Evolutionary conservation across 2,329 filamentous ascomycete species (phyloP).

Genomic region (Tympanopsis confertula): DNA sequence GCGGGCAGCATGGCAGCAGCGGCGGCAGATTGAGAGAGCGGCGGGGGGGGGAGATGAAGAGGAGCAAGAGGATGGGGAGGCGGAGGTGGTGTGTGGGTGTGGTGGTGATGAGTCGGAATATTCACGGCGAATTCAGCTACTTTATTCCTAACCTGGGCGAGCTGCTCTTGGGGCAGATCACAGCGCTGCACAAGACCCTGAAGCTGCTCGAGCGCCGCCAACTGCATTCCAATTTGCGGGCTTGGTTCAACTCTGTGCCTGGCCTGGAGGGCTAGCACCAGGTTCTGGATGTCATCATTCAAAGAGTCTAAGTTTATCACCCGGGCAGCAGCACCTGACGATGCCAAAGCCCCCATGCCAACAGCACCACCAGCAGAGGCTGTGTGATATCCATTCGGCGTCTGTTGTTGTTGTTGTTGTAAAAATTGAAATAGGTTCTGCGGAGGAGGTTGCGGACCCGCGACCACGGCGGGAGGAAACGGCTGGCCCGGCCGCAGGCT

Average conservation of each 20-base stretch:
- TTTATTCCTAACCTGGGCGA: slow-evolving; percentile 75
- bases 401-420: slow-evolving; percentile 25
- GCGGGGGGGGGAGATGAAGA: slow-evolving; percentile 18
- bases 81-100: slow-evolving; percentile 19
- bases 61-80: slow-evolving; percentile 14
- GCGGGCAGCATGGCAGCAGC: too few relatives aligned
- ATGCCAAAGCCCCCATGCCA: slow-evolving; percentile 20
- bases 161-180: slow-evolving; percentile 67
- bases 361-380: slow-evolving; percentile 3
- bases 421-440: neutral
- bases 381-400: neutral
- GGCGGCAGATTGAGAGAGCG: slow-evolving; percentile 19
- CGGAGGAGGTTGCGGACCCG: neutral
- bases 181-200: slow-evolving; percentile 70
- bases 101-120: slow-evolving; percentile 32
- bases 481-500: neutral
- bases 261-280: slow-evolving; percentile 62
- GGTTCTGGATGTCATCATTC: slow-evolving; percentile 69
- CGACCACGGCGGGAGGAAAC: neutral
- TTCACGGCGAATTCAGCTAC: slow-evolving; percentile 66
- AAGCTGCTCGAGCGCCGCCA: slow-evolving; percentile 65
- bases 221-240: slow-evolving; percentile 68
- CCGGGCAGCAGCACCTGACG: slow-evolving; percentile 19
- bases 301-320: slow-evolving; percentile 61
- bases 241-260: slow-evolving; percentile 67